These are phyloP conservation scores for Pseudozyma tsukubaensis DNA, from an alignment of 1,284 basidiomycete genomes.

Conservation along the genomic window DNA sequence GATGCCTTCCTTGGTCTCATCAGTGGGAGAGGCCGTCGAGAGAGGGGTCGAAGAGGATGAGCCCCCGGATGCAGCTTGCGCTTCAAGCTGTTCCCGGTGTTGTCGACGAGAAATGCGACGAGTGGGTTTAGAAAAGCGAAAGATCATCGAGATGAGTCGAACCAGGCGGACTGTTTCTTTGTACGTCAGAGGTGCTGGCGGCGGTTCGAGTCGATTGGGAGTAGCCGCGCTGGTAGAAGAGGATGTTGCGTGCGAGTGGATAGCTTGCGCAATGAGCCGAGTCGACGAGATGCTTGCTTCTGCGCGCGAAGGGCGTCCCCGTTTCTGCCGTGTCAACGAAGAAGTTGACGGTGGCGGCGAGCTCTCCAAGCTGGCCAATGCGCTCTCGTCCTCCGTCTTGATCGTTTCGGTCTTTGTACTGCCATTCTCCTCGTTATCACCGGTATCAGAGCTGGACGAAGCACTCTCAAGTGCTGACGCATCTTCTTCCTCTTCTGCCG, in stretches of 20 bases:
- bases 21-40: neutral
- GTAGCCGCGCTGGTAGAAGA: neutral
- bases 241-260: slow-evolving; percentile 12
- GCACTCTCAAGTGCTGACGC: slow-evolving; percentile 4
- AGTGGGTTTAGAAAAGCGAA: slow-evolving; percentile 40
- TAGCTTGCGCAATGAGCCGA: slow-evolving; percentile 14
- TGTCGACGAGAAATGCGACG: slow-evolving; percentile 26
- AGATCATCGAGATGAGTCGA: slow-evolving; percentile 39
- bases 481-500: slow-evolving; percentile 17
- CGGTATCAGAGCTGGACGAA: slow-evolving; percentile 10
- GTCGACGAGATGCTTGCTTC: slow-evolving; percentile 7
- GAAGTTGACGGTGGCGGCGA: neutral
- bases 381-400: neutral
- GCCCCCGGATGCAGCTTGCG: neutral
- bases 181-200: slow-evolving; percentile 27
- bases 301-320: neutral
- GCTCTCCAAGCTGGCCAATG: neutral
- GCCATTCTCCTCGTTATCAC: neutral
- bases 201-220: neutral
- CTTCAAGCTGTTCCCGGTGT: neutral
- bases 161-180: slow-evolving; percentile 45
- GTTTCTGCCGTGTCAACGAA: neutral
- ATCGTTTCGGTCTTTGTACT: neutral
- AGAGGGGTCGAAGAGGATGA: neutral
- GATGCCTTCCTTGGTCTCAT: slow-evolving; percentile 3